phyloP scores from a whole-genome alignment of 2,329 filamentous ascomycete species.

The Fusarium poae region DNA sequence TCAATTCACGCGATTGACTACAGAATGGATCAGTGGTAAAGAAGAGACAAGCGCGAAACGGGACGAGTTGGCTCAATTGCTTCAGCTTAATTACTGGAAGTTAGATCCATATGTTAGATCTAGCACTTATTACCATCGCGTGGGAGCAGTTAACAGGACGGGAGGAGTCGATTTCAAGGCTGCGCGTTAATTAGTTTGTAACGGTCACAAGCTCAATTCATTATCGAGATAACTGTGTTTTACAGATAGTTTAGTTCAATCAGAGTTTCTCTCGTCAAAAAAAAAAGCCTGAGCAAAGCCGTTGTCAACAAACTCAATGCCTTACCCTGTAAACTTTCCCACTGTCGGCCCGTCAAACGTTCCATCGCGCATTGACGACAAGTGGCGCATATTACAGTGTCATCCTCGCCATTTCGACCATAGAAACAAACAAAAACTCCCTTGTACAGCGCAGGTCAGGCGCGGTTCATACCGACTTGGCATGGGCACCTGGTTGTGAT shows the following conservation, averaged over 20 bases:
- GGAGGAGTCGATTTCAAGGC: conserved; percentile 42
- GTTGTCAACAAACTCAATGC: not conserved
- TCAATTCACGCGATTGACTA: conserved; percentile 63
- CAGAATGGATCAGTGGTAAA: conserved; percentile 25
- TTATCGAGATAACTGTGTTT: not conserved
- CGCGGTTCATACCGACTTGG: not conserved
- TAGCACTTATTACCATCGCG: conserved; percentile 42
- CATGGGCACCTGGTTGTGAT: conserved; percentile 6
- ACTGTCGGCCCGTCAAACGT: not conserved
- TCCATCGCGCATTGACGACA: conserved; percentile 26
- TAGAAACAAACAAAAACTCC: not conserved
- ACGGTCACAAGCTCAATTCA: not conserved
- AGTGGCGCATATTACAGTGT: conserved; percentile 13
- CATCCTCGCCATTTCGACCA: not conserved
- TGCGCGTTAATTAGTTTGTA: conserved; percentile 26
- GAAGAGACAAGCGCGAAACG: conserved; percentile 53
- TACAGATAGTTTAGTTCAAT: not conserved
- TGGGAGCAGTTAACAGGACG: conserved; percentile 28
- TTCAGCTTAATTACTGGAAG: conserved; percentile 76
- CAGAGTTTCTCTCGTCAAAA: not conserved
- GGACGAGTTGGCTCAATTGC: conserved; percentile 61
- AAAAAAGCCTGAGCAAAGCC: not conserved
- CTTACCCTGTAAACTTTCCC: not conserved
- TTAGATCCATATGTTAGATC: conserved; percentile 77
- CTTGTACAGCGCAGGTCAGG: conserved; percentile 7